These are phyloP conservation scores for Nannochloropsis salina DNA, from an alignment of 108 stramenopile species.

Conservation along the genomic window DNA sequence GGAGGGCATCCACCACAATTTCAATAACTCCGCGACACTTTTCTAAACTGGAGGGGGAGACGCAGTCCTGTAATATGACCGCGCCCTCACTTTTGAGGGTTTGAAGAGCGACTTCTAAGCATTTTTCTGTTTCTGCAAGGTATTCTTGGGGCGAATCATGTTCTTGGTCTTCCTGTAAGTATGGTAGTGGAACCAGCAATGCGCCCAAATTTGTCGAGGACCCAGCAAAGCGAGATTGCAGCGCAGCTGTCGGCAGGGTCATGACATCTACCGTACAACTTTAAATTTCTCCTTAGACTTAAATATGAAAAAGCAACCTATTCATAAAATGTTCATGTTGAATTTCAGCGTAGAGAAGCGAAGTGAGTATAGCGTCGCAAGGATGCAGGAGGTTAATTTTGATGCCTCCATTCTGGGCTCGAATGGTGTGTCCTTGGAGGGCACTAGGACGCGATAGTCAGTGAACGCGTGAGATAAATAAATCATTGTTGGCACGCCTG, in stretches of 20 bases:
- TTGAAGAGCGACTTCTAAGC: neutral
- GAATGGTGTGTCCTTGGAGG: too few relatives aligned
- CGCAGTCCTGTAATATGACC: neutral
- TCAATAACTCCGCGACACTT: neutral
- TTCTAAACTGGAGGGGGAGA: neutral
- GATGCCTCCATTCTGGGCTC: too few relatives aligned
- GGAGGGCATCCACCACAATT: neutral
- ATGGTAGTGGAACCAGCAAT: neutral
- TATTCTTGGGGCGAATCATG: neutral
- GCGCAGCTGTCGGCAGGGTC: neutral
- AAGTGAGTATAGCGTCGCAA: too few relatives aligned
- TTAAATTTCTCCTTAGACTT: too few relatives aligned
- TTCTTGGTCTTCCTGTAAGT: neutral
- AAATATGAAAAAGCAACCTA: too few relatives aligned
- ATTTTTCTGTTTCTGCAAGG: neutral
- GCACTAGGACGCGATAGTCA: too few relatives aligned
- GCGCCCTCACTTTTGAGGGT: neutral
- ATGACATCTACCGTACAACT: too few relatives aligned
- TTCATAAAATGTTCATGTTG: too few relatives aligned
- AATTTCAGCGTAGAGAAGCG: too few relatives aligned
- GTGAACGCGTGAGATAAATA: too few relatives aligned
- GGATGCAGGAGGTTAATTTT: too few relatives aligned
- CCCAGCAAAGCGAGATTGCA: neutral
- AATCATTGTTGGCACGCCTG: too few relatives aligned
- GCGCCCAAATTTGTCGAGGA: neutral